Percentiles rank a stretch among this genome's conserved stretches.
Conservation (phyloP, 2,329 filamentous ascomycete genomes). For the Podosphaera leucotricha region DNA sequence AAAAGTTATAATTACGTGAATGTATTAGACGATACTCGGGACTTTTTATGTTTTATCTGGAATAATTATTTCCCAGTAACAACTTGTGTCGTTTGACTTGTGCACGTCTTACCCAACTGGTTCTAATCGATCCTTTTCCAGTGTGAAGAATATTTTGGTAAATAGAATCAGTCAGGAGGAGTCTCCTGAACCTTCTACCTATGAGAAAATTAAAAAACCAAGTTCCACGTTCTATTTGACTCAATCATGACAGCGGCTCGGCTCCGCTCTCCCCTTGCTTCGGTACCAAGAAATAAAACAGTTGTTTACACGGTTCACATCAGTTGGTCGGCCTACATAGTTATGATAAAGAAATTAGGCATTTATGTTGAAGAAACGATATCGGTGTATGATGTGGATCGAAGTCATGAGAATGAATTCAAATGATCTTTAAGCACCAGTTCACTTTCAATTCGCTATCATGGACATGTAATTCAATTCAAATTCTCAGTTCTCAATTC, state of each 20-base stretch:
- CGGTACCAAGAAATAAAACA: not conserved
- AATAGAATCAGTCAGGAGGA: not conserved
- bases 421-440: no score
- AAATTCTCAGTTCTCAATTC: constrained; percentile 2
- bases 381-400: not conserved
- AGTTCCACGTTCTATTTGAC: not conserved
- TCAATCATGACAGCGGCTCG: not conserved
- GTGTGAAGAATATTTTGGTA: not conserved
- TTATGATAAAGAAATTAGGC: no score
- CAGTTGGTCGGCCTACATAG: not conserved
- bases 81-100: not conserved
- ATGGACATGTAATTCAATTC: not conserved
- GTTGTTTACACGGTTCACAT: not conserved
- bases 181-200: not conserved
- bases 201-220: not conserved
- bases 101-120: not conserved
- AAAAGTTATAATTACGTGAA: not conserved
- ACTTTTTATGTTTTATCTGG: not conserved
- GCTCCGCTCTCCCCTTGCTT: not conserved
- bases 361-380: not conserved
- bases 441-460: no score
- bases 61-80: not conserved
- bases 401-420: not conserved
- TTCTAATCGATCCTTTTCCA: not conserved
- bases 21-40: not conserved